Percentiles rank a stretch among this genome's conserved stretches.
Evolutionary conservation across 768 basidiomycete species (phyloP).

Genomic region (Phylloporus scabripes): DNA sequence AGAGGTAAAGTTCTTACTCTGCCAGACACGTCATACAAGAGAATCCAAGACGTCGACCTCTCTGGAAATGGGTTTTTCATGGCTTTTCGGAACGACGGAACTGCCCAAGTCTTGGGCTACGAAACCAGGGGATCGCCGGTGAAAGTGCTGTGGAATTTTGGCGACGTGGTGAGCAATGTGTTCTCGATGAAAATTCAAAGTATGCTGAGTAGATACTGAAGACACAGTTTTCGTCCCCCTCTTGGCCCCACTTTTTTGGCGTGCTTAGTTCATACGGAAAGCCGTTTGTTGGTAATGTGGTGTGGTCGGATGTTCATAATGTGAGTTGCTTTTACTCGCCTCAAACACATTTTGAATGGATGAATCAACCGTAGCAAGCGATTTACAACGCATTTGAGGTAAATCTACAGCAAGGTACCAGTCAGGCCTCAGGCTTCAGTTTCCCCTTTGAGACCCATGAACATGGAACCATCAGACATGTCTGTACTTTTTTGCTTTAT

Average conservation of each 20-base stretch:
- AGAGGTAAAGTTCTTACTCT: constrained; percentile 41
- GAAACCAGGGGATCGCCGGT: constrained; percentile 35
- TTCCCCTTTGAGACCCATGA: constrained; percentile 61
- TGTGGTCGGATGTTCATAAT: constrained; percentile 53
- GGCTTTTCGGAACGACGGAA: constrained; percentile 50
- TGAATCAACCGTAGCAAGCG: constrained; percentile 39
- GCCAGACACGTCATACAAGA: constrained; percentile 42
- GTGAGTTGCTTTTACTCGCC: constrained; percentile 36
- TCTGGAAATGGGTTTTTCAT: constrained; percentile 53
- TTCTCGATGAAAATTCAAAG: not conserved
- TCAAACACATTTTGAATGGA: not conserved
- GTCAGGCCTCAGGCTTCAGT: constrained; percentile 44
- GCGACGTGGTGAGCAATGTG: constrained; percentile 40
- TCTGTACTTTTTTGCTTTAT: constrained; percentile 29
- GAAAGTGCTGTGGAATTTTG: constrained; percentile 50
- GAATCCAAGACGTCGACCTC: constrained; percentile 59
- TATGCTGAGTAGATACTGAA: constrained; percentile 18
- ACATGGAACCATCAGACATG: constrained; percentile 68
- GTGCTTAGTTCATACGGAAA: constrained; percentile 44
- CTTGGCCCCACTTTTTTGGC: constrained; percentile 54
- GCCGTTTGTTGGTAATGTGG: constrained; percentile 56
- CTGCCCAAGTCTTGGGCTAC: constrained; percentile 50
- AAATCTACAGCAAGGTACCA: constrained; percentile 42
- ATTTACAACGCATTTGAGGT: constrained; percentile 48
- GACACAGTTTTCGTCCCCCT: constrained; percentile 38